Evolutionary conservation across 1,139 yeast species (phyloP).

Genomic region (Geotrichum phurueaensis): DNA sequence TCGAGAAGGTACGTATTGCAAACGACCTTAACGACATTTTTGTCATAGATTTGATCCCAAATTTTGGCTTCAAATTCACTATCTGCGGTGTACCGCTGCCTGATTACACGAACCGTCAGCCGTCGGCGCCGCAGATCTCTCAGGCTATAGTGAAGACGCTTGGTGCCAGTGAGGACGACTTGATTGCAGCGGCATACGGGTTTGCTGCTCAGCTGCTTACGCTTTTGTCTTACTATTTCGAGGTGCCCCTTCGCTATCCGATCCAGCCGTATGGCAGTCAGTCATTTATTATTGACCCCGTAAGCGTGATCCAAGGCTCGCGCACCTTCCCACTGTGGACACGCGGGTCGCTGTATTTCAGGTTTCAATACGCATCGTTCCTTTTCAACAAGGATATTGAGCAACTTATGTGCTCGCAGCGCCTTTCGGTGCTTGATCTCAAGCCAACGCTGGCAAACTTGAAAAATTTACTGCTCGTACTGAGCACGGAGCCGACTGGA

Average conservation of each 20-base stretch:
- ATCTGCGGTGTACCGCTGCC: constrained; percentile 34
- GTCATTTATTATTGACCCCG: constrained; percentile 47
- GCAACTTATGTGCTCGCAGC: constrained; percentile 41
- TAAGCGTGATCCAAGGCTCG: constrained; percentile 43
- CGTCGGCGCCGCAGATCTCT: constrained; percentile 2
- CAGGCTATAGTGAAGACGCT: constrained; percentile 15
- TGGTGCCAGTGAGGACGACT: constrained; percentile 32
- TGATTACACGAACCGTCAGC: constrained; percentile 20
- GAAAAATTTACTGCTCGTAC: constrained; percentile 36
- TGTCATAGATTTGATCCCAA: constrained; percentile 35
- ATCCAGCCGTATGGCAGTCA: constrained; percentile 47
- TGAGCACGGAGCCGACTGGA: constrained; percentile 1
- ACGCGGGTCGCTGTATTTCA: constrained; percentile 42
- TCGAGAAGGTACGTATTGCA: constrained; percentile 27
- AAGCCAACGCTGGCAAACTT: constrained; percentile 39
- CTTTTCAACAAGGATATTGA: constrained; percentile 47
- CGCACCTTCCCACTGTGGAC: constrained; percentile 46
- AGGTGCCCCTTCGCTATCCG: constrained; percentile 48
- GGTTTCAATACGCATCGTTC: constrained; percentile 50
- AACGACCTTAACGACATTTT: constrained; percentile 31
- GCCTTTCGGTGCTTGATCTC: constrained; percentile 35
- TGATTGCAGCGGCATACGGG: constrained; percentile 48
- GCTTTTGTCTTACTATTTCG: constrained; percentile 41
- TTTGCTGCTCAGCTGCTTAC: constrained; percentile 43
- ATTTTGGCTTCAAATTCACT: constrained; percentile 32